Conservation (phyloP, 208 protist genomes). For the Leishmania major region DNA sequence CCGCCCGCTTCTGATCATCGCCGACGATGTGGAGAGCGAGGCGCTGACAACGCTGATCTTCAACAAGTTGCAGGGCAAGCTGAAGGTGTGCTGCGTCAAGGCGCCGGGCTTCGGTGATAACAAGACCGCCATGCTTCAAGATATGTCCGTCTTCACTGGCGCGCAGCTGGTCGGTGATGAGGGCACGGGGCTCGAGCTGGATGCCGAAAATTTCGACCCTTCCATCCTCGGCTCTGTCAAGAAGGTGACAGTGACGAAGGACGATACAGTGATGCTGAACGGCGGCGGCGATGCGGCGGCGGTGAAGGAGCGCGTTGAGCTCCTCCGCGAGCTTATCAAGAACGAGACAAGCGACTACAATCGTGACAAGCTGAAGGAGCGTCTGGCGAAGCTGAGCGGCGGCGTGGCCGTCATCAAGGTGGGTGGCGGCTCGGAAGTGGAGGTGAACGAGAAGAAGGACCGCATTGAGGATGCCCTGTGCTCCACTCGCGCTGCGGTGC, state of each 20-base stretch:
- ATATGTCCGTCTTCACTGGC: slow-evolving; percentile 99
- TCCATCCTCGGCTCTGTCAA: slow-evolving; percentile 74
- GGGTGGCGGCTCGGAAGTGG: slow-evolving; percentile 98
- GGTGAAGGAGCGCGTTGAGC: slow-evolving; percentile 94
- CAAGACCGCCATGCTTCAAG: slow-evolving; percentile 97
- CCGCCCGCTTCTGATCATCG: slow-evolving; percentile 98
- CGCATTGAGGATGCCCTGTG: slow-evolving; percentile 99
- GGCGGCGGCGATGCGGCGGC: slow-evolving; percentile 91
- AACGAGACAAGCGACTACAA: slow-evolving; percentile 96
- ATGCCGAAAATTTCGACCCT: slow-evolving; percentile 77
- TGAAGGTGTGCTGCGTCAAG: slow-evolving; percentile 95
- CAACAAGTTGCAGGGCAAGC: slow-evolving; percentile 88
- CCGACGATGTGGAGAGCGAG: slow-evolving; percentile 99
- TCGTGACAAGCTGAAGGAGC: slow-evolving; percentile 97
- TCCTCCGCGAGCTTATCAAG: slow-evolving; percentile 90
- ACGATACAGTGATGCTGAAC: slow-evolving; percentile 98
- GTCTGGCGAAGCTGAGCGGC: slow-evolving; percentile 97
- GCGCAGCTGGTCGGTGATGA: slow-evolving; percentile 92
- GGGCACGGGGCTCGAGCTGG: slow-evolving; percentile 91
- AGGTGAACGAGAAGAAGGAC: slow-evolving; percentile 99
- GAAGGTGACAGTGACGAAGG: slow-evolving; percentile 95
- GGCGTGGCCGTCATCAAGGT: slow-evolving; percentile 98
- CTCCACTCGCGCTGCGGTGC: slow-evolving; percentile 98
- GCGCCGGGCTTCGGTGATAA: slow-evolving; percentile 99
- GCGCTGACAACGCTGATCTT: slow-evolving; percentile 92